Conservation (phyloP, 2,329 filamentous ascomycete genomes). For the Elsinoe necatrix region DNA sequence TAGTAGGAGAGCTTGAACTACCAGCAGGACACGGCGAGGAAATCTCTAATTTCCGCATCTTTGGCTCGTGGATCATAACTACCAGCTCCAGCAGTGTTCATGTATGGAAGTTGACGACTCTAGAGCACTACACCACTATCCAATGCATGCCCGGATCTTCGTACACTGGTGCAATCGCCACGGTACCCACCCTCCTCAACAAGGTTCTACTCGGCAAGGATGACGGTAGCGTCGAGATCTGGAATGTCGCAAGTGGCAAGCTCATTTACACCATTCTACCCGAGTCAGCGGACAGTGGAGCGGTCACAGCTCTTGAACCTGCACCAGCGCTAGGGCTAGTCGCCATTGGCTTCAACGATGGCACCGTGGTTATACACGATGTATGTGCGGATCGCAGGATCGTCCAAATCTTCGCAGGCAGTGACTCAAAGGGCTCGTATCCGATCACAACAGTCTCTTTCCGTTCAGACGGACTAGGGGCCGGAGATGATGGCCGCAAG, state of each 20-base stretch:
- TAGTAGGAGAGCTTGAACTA: conserved; percentile 63
- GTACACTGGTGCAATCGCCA: conserved; percentile 71
- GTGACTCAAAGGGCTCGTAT: conserved; percentile 41
- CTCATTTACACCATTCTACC: conserved; percentile 84
- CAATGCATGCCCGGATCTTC: conserved; percentile 49
- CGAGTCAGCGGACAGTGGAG: conserved; percentile 60
- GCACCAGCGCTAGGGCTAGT: conserved; percentile 77
- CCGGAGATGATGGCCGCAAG: conserved; percentile 74
- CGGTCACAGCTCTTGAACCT: conserved; percentile 79
- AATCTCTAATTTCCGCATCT: conserved; percentile 68
- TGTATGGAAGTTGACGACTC: conserved; percentile 75
- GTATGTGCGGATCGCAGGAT: conserved; percentile 67
- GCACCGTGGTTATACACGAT: conserved; percentile 72
- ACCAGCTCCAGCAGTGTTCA: conserved; percentile 69
- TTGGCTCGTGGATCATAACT: conserved; percentile 86
- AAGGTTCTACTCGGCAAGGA: conserved; percentile 84
- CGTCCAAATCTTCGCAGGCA: conserved; percentile 45
- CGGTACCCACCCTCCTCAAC: conserved; percentile 91
- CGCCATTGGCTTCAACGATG: conserved; percentile 77
- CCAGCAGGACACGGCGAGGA: conserved; percentile 59
- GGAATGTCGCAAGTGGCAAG: conserved; percentile 90
- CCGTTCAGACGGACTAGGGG: conserved; percentile 78
- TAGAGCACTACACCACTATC: conserved; percentile 87
- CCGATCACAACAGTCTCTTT: conserved; percentile 80
- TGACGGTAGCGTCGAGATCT: conserved; percentile 90